Evolutionary conservation across 208 protist species (phyloP).

Genomic region (Leishmania aethiopica): DNA sequence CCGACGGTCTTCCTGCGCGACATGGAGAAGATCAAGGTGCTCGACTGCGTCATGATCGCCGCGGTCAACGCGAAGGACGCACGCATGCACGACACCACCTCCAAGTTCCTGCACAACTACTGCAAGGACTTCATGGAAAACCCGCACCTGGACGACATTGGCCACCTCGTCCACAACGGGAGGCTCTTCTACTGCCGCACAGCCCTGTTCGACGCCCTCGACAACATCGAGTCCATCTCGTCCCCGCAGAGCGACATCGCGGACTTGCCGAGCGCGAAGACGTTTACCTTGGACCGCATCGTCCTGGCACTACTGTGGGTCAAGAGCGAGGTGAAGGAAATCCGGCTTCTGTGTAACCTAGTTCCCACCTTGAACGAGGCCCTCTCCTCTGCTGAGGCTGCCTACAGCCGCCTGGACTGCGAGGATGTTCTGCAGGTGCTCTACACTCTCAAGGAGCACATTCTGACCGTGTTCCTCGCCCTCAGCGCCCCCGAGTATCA

Average conservation of each 20-base stretch:
- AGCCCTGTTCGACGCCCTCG: slow-evolving; percentile 63
- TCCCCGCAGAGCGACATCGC: slow-evolving; percentile 24
- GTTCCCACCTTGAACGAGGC: slow-evolving; percentile 50
- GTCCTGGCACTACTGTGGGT: slow-evolving; percentile 57
- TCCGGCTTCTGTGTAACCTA: slow-evolving; percentile 48
- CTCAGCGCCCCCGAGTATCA: slow-evolving; percentile 65
- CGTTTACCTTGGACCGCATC: slow-evolving; percentile 44
- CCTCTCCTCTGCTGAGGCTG: slow-evolving; percentile 41
- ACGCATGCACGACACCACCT: slow-evolving; percentile 44
- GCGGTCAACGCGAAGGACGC: slow-evolving; percentile 61
- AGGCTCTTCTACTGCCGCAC: slow-evolving; percentile 60
- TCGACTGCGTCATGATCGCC: slow-evolving; percentile 78
- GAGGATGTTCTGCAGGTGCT: slow-evolving; percentile 51
- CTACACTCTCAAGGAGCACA: slow-evolving; percentile 52
- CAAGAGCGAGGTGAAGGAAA: slow-evolving; percentile 56
- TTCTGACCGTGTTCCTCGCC: slow-evolving; percentile 44
- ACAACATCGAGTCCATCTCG: slow-evolving; percentile 37
- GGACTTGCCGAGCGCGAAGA: slow-evolving; percentile 29
- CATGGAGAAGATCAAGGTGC: slow-evolving; percentile 79
- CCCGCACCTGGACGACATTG: slow-evolving; percentile 55
- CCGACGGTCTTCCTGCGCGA: slow-evolving; percentile 71
- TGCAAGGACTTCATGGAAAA: slow-evolving; percentile 59
- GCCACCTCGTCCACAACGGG: slow-evolving; percentile 73
- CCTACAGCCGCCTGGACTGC: slow-evolving; percentile 39
- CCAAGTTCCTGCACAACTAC: slow-evolving; percentile 48